Evolutionary conservation across 352 stramenopile species (phyloP), one percentile per base, ranked within the genome.

Genomic region (Phytophthora pisi): DNA sequence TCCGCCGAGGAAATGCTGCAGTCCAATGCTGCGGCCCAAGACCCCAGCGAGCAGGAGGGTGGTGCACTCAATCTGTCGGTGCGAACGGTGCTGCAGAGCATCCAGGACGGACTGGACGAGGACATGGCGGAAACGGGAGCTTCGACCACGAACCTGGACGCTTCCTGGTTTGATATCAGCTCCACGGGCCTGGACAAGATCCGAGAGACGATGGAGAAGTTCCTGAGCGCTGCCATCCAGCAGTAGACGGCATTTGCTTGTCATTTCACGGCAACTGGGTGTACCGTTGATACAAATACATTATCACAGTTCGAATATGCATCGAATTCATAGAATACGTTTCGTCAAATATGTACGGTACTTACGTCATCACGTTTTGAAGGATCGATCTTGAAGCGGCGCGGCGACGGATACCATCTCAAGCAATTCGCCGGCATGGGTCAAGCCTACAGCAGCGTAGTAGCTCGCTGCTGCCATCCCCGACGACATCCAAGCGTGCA

Each of bases 111-210:
- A 9, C 40, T 77, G 30, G 36, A 76, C 18, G 52, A 74, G 16
- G 70, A 76, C 23, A 9, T 30, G 28, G 53, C 43, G 5, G 54
- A 23, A 30, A 64, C 20, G 38, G 61, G 38, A 4, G 40, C 67
- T 3, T 38, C 53, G 20, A 34, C 31, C 2, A 69, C 46, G 5
- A 45, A 43, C 20, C 26, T 78, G 43, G 74, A 81, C 66, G 67
- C 52, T 10, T 72, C 74, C 8, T 81, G 74, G 62, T 72, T 81
- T 13, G 74, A 81, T 28, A 36, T 72, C 38, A 77, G 65, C 52
- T 58, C 62, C 0, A 28, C 62, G 28, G 70, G 74, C 15, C 47
- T 77, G 40, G 74, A 69, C 18, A 65, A 68, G 56, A 76, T 77
- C 40, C 38, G 46, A 18, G 45, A 46, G 13, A 18, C 42, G 0